phyloP scores from a whole-genome alignment of 306 rosid genomes.

The Rosa chinensis region DNA sequence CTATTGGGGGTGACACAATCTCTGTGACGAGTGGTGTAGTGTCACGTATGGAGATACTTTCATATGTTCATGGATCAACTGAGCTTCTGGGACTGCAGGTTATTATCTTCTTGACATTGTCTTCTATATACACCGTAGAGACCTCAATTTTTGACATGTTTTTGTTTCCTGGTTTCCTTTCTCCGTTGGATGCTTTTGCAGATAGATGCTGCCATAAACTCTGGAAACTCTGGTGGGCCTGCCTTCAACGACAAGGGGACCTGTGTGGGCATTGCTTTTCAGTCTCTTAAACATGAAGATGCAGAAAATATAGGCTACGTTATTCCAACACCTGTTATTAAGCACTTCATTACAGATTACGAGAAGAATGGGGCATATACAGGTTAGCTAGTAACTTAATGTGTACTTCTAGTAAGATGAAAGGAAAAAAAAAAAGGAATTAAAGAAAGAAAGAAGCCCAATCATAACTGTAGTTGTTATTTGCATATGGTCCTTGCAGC shows the following conservation, averaged over 20 bases:
- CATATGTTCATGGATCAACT: slow-evolving; percentile 84
- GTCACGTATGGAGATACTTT: slow-evolving; percentile 74
- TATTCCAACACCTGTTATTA: slow-evolving; percentile 79
- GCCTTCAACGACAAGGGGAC: slow-evolving; percentile 71
- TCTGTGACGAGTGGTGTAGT: slow-evolving; percentile 90
- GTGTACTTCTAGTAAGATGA: background rate
- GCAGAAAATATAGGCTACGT: slow-evolving; percentile 78
- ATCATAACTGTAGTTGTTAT: background rate
- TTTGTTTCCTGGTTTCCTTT: slow-evolving; percentile 24
- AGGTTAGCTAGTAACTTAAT: slow-evolving; percentile 36
- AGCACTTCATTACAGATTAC: slow-evolving; percentile 75
- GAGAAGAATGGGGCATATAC: slow-evolving; percentile 79
- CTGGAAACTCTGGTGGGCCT: slow-evolving; percentile 89
- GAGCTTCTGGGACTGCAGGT: slow-evolving; percentile 91
- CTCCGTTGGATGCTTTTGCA: slow-evolving; percentile 30
- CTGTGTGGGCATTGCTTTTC: slow-evolving; percentile 85
- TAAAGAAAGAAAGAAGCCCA: background rate
- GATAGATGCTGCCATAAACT: slow-evolving; percentile 82
- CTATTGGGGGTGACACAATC: slow-evolving; percentile 80
- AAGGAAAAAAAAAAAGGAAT: background rate
- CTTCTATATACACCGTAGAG: slow-evolving; percentile 13
- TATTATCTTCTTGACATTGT: slow-evolving; percentile 7
- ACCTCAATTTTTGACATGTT: slow-evolving; percentile 11
- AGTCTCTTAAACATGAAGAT: slow-evolving; percentile 79
- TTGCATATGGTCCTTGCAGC: slow-evolving; percentile 1